A percentile compares a stretch with the other conserved stretches of the same genome.
Conservation (phyloP, 257 asterid genomes). For the Agastache rugosa region DNA sequence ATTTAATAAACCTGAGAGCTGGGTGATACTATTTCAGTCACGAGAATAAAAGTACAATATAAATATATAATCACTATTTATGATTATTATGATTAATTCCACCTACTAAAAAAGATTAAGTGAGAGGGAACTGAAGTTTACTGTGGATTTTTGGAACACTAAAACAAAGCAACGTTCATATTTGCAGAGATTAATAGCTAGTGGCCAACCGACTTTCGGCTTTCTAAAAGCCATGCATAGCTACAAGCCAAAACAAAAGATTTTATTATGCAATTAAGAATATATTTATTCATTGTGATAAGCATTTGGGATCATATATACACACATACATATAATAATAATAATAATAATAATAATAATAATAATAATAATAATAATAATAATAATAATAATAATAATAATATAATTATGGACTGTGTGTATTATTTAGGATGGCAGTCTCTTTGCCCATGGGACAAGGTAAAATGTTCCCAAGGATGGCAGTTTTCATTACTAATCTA, state of each 20-base stretch:
- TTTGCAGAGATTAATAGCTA: conserved; percentile 48
- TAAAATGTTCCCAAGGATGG: not conserved
- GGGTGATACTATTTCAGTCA: conserved; percentile 3
- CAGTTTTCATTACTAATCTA: not conserved
- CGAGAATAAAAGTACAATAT: conserved; percentile 14
- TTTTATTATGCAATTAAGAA: not conserved
- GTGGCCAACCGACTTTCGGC: conserved; percentile 39
- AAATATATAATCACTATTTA: not conserved
- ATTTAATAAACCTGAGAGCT: not conserved
- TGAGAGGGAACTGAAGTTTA: not conserved
- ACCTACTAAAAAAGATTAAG: not conserved
- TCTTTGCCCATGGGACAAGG: not conserved
- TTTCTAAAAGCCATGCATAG: conserved; percentile 30
- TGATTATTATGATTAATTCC: not conserved
- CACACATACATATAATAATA: no score
- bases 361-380: no score
- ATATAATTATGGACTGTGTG: no score
- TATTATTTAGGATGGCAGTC: not conserved
- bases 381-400: no score
- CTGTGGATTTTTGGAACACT: conserved; percentile 38
- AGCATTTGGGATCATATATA: no score
- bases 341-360: no score
- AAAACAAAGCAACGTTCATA: conserved; percentile 60
- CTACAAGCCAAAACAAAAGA: conserved; percentile 37
- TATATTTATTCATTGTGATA: not conserved